A percentile compares a stretch with the other conserved stretches of the same genome.
phyloP scores from a whole-genome alignment of 805 yeast genomes.

The Schizosaccharomyces japonicus region DNA sequence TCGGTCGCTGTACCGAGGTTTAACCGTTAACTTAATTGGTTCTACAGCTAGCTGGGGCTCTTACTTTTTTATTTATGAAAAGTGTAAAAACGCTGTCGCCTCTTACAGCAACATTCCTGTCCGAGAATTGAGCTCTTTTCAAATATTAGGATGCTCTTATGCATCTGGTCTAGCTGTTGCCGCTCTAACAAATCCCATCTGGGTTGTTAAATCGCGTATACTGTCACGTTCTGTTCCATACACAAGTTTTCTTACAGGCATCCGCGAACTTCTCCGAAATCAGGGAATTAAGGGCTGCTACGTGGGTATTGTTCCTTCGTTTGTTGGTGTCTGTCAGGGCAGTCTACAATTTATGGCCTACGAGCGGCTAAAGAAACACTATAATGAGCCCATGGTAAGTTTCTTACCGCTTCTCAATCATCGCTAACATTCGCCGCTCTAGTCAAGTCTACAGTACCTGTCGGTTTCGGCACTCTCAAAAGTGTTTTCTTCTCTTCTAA shows the following conservation, averaged over 20 bases:
- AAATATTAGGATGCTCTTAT: constrained; percentile 32
- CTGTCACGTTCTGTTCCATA: constrained; percentile 32
- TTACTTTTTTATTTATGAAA: constrained; percentile 37
- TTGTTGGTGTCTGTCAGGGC: constrained; percentile 70
- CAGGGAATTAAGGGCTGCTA: constrained; percentile 46
- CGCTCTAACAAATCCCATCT: constrained; percentile 65
- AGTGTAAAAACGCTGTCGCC: constrained; percentile 5
- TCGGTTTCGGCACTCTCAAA: constrained; percentile 46
- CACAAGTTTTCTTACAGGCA: constrained; percentile 32
- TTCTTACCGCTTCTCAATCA: constrained; percentile 14
- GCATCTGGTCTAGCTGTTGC: constrained; percentile 58
- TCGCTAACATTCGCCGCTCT: background rate
- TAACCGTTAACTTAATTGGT: constrained; percentile 59
- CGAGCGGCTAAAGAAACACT: constrained; percentile 39
- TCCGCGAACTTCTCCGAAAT: constrained; percentile 21
- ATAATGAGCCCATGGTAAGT: constrained; percentile 6
- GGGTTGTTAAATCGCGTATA: constrained; percentile 86
- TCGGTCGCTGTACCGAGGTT: constrained; percentile 40
- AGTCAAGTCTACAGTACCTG: constrained; percentile 16
- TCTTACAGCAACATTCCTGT: background rate
- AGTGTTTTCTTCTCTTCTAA: constrained; percentile 34
- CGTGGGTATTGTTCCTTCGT: constrained; percentile 50
- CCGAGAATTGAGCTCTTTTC: constrained; percentile 19
- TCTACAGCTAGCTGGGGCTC: constrained; percentile 74
- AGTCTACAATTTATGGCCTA: constrained; percentile 71